Evolutionary conservation across 1,284 basidiomycete genomes (phyloP), one percentile per base, ranked within the genome.

Genomic region (Marasmius tenuissimus): DNA sequence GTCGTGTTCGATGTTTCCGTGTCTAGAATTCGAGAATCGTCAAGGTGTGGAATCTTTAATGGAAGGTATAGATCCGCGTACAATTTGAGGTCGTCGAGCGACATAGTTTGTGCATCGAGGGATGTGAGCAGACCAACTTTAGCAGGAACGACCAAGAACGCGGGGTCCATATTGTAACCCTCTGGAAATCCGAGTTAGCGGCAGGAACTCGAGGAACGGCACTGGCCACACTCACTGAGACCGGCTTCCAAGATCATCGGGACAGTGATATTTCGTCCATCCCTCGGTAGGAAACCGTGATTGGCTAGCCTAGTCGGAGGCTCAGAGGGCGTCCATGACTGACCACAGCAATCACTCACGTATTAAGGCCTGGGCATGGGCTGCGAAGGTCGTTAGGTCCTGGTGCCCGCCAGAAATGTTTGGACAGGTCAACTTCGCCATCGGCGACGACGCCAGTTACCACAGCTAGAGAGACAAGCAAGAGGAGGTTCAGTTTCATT

Each of bases 1-100:
- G 57, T 70, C 68, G 56, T 68, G 66, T 54, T 70, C 67, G n/a
- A 68, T 61, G 47, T 59, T 61, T 8, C 61, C 65, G 60, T 70
- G 69, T 0, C 67, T 69, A 35, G 4, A 37, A 8, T 34, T 8
- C 11, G 33, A 38, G 8, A 52, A 20, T 4, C 18, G 18, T 55
- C 20, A n/a, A 7, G 18, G 57, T 27, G 27, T 27, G 33, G 14
- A n/a, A 11, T 4, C 34, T 16, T 27, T 12, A 35, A 4, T 8
- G 35, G 18, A 34, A 57, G 16, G 2, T 27, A 18, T 18, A 52
- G 1, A 7, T 14, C 12, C 22, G 53, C 62, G 18, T 51, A 68
- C 67, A 64, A 56, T 33, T 37, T 54, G 33, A 68, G 57, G 33
- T 62, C 61, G 20, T 66, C 48, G 1, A 68, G 57, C 14, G 59